phyloP scores from a whole-genome alignment of 1,284 basidiomycete species.

The Naganishia liquefaciens region DNA sequence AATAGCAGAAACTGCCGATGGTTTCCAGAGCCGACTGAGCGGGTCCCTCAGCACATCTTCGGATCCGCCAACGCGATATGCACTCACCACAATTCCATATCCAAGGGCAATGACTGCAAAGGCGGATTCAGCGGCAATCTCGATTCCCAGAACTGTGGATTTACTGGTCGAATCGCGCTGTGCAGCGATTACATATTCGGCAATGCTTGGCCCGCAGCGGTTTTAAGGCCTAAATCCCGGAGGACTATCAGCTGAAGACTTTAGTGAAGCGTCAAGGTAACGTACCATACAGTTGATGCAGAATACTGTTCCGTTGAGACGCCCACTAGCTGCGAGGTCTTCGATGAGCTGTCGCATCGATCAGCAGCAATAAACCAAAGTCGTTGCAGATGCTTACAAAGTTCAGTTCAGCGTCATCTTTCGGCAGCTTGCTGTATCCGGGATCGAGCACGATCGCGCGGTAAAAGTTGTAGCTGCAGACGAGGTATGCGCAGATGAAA shows the following conservation, averaged over 20 bases:
- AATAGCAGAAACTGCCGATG: conserved; percentile 94
- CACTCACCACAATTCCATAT: conserved; percentile 93
- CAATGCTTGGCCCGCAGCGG: conserved; percentile 95
- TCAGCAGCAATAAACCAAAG: background rate
- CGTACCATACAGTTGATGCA: conserved; percentile 85
- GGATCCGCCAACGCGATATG: background rate
- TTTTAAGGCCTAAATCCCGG: conserved; percentile 67
- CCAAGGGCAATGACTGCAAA: conserved; percentile 89
- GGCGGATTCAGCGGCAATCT: conserved; percentile 18
- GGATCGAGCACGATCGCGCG: conserved; percentile 83
- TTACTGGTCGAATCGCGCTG: conserved; percentile 87
- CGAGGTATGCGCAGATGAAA: conserved; percentile 69
- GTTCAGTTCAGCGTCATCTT: conserved; percentile 74
- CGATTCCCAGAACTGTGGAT: conserved; percentile 44
- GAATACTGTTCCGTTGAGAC: conserved; percentile 91
- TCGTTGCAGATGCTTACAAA: conserved; percentile 56
- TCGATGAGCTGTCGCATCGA: conserved; percentile 68
- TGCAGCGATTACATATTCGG: conserved; percentile 84
- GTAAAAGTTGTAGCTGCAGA: conserved; percentile 88
- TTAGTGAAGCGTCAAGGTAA: background rate
- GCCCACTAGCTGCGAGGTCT: conserved; percentile 79
- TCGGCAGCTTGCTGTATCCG: conserved; percentile 76
- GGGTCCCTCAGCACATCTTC: background rate
- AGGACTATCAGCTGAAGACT: background rate
- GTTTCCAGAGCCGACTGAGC: conserved; percentile 83